These are phyloP conservation scores for Begonia peltatifolia DNA, from an alignment of 306 rosid genomes.

Conservation along the genomic window DNA sequence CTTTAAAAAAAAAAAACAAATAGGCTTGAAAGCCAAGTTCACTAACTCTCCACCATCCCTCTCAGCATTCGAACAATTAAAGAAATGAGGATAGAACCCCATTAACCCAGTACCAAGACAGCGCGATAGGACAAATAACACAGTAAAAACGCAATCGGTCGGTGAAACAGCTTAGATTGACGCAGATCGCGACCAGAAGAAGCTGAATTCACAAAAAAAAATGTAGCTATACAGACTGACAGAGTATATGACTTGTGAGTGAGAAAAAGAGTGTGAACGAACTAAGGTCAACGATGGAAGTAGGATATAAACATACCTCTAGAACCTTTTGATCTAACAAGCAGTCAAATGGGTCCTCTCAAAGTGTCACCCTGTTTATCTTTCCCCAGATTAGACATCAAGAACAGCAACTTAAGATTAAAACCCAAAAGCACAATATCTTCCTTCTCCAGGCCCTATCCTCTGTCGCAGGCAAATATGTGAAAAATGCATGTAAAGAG, in stretches of 20 bases:
- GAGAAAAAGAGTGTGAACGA: conserved; percentile 4
- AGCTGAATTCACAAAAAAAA: background rate
- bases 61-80: no score
- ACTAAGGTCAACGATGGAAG: conserved; percentile 7
- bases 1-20: no score
- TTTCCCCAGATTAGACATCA: background rate
- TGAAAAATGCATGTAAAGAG: no score
- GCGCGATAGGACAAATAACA: background rate
- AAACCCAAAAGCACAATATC: no score
- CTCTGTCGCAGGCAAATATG: no score
- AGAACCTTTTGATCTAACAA: conserved; percentile 7
- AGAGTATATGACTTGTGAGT: background rate
- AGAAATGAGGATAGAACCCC: no score
- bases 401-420: background rate
- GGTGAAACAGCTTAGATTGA: conserved; percentile 4
- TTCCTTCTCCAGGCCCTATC: no score
- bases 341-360: conserved; percentile 9
- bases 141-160: background rate
- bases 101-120: background rate
- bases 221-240: no score
- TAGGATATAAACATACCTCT: conserved; percentile 1
- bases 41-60: no score
- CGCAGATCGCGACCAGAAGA: background rate
- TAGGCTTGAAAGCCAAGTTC: no score
- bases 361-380: background rate